Evolutionary conservation across 805 yeast species (phyloP).

Genomic region (Metschnikowia santaceciliae): DNA sequence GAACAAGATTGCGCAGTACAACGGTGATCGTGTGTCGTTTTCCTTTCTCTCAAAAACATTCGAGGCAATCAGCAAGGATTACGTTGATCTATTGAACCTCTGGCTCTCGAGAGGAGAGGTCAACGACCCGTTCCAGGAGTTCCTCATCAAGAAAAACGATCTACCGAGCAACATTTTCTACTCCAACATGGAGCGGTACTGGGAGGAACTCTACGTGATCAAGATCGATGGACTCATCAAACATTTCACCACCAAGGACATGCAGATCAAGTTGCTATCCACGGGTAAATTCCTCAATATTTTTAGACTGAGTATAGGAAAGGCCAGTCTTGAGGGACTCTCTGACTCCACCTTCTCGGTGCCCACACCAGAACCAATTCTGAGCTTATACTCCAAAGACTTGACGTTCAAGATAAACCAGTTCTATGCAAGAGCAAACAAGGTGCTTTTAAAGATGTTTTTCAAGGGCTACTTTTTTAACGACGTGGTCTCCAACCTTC

Average conservation of each 20-base stretch:
- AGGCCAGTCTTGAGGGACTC: slow-evolving; percentile 31
- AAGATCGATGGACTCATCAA: slow-evolving; percentile 71
- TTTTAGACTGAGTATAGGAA: slow-evolving; percentile 54
- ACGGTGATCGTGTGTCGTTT: slow-evolving; percentile 61
- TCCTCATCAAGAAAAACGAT: slow-evolving; percentile 47
- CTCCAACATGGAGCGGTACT: slow-evolving; percentile 53
- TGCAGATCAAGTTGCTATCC: slow-evolving; percentile 62
- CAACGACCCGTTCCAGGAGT: slow-evolving; percentile 79
- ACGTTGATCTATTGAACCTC: slow-evolving; percentile 61
- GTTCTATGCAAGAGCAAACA: slow-evolving; percentile 68
- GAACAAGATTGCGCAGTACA: slow-evolving; percentile 47
- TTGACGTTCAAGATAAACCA: slow-evolving; percentile 53
- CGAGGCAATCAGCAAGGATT: slow-evolving; percentile 56
- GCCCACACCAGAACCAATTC: slow-evolving; percentile 20
- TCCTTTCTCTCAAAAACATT: slow-evolving; percentile 52
- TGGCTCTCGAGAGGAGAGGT: slow-evolving; percentile 79
- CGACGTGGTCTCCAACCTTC: slow-evolving; percentile 45
- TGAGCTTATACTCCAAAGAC: slow-evolving; percentile 35
- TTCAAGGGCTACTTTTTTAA: slow-evolving; percentile 56
- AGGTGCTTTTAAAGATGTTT: slow-evolving; percentile 51
- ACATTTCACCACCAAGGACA: slow-evolving; percentile 50
- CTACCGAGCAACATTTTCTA: slow-evolving; percentile 27
- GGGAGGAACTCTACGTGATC: slow-evolving; percentile 73
- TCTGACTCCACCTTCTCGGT: slow-evolving; percentile 20
- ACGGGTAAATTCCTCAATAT: slow-evolving; percentile 87